Evolutionary conservation across 176 grass and related monocot genomes (phyloP), one percentile per base, ranked within the genome.

Genomic region (Panicum miliaceum): DNA sequence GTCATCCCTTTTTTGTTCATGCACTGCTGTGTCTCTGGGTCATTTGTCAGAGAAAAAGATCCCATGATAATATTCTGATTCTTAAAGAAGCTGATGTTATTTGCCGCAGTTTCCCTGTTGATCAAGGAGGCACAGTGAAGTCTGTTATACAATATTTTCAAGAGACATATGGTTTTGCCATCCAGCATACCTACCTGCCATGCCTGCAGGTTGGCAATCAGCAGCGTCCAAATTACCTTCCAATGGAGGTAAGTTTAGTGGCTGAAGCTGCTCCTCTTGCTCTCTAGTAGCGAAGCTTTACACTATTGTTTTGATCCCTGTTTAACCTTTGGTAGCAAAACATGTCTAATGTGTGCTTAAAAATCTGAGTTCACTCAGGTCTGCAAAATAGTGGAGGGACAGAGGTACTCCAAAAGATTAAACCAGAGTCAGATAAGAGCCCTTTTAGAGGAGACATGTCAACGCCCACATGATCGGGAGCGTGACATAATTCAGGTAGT

Each of bases 131-230:
- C 35, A 90, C 87, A 25, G 62, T 98, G 84, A 98, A 98, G 56
- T 98, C 89, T 4, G 96, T 98, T 76, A 81, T 98, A 63, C 91
- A 98, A 76, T 95, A 98, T 84, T 98, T 98, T 86, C 93, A 92
- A 88, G 96, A 98, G 83, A 98, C 93, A 69, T 95, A 98, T 89
- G 93, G 89, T 42, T 98, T 95, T 80, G 84, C 85, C 41, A 94
- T 98, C 68, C 91, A 98, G 60, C 96, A 98, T 71, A 95, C 89
- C 41, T 88, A 94, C 73, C 85, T 95, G 12, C 96, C 96, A 25
- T 98, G 96, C 64, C 85, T 98, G 1, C 89, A 93, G 87, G 96
- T 95, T 15, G 93, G 96, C 60, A 98, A 90, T 62, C 89, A 94
- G 83, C 89, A 94, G 78, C 94, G 91, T 66, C 89, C 93, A 58